A percentile compares a stretch with the other conserved stretches of the same genome.
Evolutionary conservation across 2,329 filamentous ascomycete genomes (phyloP).

Genomic region (Cercospora canescens): DNA sequence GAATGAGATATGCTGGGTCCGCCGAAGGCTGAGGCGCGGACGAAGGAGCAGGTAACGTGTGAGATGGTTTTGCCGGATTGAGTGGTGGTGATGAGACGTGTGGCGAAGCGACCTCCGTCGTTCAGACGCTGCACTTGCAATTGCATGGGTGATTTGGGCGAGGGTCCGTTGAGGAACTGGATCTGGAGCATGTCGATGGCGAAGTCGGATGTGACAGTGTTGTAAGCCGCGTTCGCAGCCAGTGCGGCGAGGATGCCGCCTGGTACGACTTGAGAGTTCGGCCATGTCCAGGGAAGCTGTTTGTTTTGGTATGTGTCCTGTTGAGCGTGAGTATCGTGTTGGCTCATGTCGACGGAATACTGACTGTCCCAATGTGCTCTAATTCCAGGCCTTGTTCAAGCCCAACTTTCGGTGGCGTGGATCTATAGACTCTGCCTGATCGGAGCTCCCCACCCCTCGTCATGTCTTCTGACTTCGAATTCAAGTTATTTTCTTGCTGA

Average conservation of each 20-base stretch:
- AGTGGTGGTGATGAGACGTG: slow-evolving; percentile 10
- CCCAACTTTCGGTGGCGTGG: not conserved
- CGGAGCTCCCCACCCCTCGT: not conserved
- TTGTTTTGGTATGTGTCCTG: slow-evolving; percentile 15
- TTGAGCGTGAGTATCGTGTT: not conserved
- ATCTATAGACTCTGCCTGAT: not conserved
- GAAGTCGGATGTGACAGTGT: slow-evolving; percentile 15
- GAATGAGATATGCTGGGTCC: slow-evolving; percentile 19
- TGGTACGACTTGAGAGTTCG: slow-evolving; percentile 4
- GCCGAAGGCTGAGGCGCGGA: slow-evolving; percentile 11
- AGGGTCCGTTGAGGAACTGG: slow-evolving; percentile 8
- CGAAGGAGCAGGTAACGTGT: slow-evolving; percentile 21
- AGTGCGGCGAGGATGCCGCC: slow-evolving; percentile 11
- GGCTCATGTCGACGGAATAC: not conserved
- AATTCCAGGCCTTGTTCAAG: slow-evolving; percentile 9
- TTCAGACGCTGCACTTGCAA: slow-evolving; percentile 13
- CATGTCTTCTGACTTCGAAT: not conserved
- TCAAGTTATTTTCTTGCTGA: not conserved
- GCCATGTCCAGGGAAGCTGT: slow-evolving; percentile 18
- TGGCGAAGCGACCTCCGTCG: slow-evolving; percentile 17
- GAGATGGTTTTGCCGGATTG: slow-evolving; percentile 11
- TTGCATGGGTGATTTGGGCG: not conserved
- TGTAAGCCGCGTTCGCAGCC: slow-evolving; percentile 15
- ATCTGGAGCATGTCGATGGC: slow-evolving; percentile 15
- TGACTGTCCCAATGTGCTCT: slow-evolving; percentile 1